A percentile compares a stretch with the other conserved stretches of the same genome.
phyloP scores from a whole-genome alignment of 306 rosid species.

The Vigna hirtella region DNA sequence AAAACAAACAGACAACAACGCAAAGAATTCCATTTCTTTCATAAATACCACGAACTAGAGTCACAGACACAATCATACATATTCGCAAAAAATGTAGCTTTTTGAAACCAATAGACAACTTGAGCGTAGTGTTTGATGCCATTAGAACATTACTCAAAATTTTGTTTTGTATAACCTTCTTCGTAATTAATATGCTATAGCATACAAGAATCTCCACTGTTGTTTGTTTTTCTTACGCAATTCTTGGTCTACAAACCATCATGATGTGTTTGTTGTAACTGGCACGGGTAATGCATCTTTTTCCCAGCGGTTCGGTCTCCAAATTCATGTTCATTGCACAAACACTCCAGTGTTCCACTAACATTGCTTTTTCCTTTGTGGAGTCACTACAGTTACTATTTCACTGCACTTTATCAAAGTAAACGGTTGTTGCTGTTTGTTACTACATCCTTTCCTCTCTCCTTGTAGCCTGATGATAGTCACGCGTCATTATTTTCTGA shows the following conservation, averaged over 20 bases:
- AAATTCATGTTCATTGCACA: constrained; percentile 10
- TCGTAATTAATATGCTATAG: background rate
- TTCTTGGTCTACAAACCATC: background rate
- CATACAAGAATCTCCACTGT: background rate
- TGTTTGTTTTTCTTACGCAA: constrained; percentile 7
- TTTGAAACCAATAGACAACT: background rate
- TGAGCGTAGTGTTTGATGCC: background rate
- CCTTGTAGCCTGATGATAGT: background rate
- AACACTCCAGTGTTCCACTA: constrained; percentile 27
- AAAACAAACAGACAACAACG: background rate
- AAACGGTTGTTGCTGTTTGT: constrained; percentile 23
- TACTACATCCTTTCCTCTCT: background rate
- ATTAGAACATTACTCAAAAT: background rate
- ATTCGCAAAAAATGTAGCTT: background rate
- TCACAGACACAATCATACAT: background rate
- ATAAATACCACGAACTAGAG: background rate
- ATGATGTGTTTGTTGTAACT: constrained; percentile 26
- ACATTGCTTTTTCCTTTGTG: constrained; percentile 12
- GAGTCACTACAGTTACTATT: background rate
- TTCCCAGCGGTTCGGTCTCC: background rate
- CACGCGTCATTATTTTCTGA: background rate
- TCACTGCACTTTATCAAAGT: constrained; percentile 7
- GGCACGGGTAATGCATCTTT: constrained; percentile 12
- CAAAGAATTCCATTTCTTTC: background rate
- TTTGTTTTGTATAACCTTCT: background rate